phyloP scores from a whole-genome alignment of 1,139 yeast genomes.

The Saccharomyces pastorianus region DNA sequence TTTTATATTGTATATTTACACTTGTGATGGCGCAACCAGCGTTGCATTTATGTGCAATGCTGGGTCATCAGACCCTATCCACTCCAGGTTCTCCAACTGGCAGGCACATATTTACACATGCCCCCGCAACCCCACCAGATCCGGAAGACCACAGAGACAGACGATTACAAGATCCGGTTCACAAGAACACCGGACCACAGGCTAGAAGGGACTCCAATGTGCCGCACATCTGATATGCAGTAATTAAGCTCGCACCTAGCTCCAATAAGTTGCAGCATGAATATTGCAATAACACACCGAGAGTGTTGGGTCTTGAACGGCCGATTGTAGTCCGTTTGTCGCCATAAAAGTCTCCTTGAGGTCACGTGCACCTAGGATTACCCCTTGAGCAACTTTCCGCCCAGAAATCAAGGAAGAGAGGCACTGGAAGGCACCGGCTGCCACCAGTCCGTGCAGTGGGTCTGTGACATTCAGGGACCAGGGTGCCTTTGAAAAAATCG shows the following conservation, averaged over 20 bases:
- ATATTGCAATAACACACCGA: too few species aligned
- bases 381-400: too few species aligned
- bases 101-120: too few species aligned
- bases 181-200: neutral
- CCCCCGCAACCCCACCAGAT: neutral
- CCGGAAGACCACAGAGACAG: neutral
- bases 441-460: neutral
- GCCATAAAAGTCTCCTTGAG: neutral
- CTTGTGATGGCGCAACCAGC: too few species aligned
- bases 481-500: neutral
- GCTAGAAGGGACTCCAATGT: neutral
- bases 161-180: neutral
- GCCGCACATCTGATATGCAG: neutral
- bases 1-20: too few species aligned
- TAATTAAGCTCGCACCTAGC: neutral
- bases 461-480: neutral
- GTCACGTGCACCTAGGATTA: neutral
- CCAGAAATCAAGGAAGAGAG: neutral
- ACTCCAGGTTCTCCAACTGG: too few species aligned
- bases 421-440: neutral
- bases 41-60: too few species aligned
- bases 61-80: too few species aligned
- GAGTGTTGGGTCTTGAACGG: too few species aligned
- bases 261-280: neutral
- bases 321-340: too few species aligned